These are phyloP conservation scores for Rhytidiadelphus loreus DNA, from an alignment of 225 moss, liverwort and hornwort species.

Conservation along the genomic window DNA sequence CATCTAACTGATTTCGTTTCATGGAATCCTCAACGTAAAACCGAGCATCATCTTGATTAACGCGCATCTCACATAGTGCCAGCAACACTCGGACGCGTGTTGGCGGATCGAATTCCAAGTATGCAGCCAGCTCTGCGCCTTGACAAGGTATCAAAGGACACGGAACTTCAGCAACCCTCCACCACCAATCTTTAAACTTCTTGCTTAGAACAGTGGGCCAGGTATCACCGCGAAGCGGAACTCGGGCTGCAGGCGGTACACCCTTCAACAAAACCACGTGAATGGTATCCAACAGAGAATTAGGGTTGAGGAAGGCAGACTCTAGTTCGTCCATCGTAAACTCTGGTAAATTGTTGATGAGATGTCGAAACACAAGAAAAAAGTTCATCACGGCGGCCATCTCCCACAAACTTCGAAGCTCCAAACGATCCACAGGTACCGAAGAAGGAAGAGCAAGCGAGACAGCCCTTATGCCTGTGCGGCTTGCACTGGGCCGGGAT, in stretches of 20 bases:
- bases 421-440: slow-evolving; percentile 3
- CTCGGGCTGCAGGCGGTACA: slow-evolving; percentile 80
- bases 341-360: slow-evolving; percentile 69
- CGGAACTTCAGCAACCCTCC: slow-evolving; percentile 70
- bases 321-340: slow-evolving; percentile 89
- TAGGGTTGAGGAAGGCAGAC: slow-evolving; percentile 68
- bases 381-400: slow-evolving; percentile 45
- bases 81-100: slow-evolving; percentile 70
- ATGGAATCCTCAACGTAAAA: slow-evolving; percentile 56
- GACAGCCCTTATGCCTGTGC: slow-evolving; percentile 15
- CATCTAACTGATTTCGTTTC: slow-evolving; percentile 50
- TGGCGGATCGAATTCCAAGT: slow-evolving; percentile 63
- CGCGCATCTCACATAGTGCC: slow-evolving; percentile 90
- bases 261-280: slow-evolving; percentile 88
- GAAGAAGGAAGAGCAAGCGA: slow-evolving; percentile 4
- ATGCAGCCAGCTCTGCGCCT: slow-evolving; percentile 60
- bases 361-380: slow-evolving; percentile 60
- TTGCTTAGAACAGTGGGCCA: slow-evolving; percentile 85
- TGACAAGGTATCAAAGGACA: slow-evolving; percentile 74
- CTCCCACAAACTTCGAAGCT: slow-evolving; percentile 41
- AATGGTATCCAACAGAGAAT: slow-evolving; percentile 66
- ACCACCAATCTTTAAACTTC: slow-evolving; percentile 96
- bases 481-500: slow-evolving; percentile 30
- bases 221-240: slow-evolving; percentile 73
- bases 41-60: slow-evolving; percentile 83